Base-by-base conservation (phyloP, 805 yeast genomes). In the Isabelozyma rhagii region DNA sequence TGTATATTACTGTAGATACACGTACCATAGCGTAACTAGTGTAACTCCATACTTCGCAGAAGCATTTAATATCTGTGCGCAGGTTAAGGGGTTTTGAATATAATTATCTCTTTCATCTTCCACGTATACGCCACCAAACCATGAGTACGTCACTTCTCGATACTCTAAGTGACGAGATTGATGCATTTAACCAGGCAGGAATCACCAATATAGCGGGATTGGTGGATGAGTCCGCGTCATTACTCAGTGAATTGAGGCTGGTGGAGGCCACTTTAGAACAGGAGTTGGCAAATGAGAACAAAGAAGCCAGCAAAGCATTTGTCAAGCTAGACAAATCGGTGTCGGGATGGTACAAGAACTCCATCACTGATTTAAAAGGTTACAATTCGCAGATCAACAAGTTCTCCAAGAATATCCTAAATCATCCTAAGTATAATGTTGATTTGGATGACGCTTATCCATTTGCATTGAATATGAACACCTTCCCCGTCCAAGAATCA, bases 381-480 rank as follows among this genome's bases (percentile, higher is more conserved):
- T 73, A 72, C 55, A 73, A 74, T 53, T 54, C 71, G 3, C 66
- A 64, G 31, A 62, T 63, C 36, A 64, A 67, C 54, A 62, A 55
- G 57, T 70, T 72, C 46, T 67, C 45, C 53, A 72, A 72, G 59
- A 66, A 64, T 46, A 51, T 69, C 8, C 53, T 67, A 8, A 58
- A 56, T 47, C 63, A 63, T 52, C 46, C 67, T n/a, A 59, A 58
- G 45, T 69, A 58, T 47, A 49, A 48, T 34, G 54, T 71, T 34
- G 68, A 68, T 47, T 54, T 74, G 34, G 78, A 73, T 55, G 75
- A 69, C 15, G 76, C 78, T 7, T 73, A 74, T 53, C 63, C 71
- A 1, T 74, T 66, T 48, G 75, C 75, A 0, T 58, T 74, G 47
- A 57, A 56, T 49, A 56, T 72, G 44, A 55, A 64, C 46, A 61